phyloP scores from a whole-genome alignment of 1,284 basidiomycete species.

The Nidula niveotomentosa region DNA sequence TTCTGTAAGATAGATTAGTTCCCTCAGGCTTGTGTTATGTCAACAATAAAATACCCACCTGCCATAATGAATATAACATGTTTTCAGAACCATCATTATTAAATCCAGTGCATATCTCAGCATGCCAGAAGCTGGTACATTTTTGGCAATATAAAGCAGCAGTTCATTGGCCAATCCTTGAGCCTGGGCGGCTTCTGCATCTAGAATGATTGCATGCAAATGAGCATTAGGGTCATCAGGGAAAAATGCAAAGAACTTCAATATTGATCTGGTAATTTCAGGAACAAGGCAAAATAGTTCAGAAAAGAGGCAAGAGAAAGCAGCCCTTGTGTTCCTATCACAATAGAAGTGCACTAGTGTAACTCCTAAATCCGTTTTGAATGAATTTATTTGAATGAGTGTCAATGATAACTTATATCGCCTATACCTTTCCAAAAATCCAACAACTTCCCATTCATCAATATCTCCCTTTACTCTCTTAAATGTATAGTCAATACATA shows the following conservation, averaged over 20 bases:
- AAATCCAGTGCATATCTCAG: too few species aligned
- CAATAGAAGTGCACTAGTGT: too few species aligned
- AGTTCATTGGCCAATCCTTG: not conserved
- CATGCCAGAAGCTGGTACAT: too few species aligned
- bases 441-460: not conserved
- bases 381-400: not conserved
- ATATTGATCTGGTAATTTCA: not conserved
- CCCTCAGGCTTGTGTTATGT: too few species aligned
- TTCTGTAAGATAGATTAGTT: too few species aligned
- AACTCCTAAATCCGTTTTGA: not conserved
- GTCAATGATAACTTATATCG: not conserved
- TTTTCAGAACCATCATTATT: too few species aligned
- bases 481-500: not conserved
- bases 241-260: slow-evolving; percentile 1
- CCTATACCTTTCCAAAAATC: too few species aligned
- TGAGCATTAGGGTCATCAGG: not conserved
- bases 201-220: not conserved
- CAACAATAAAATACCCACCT: too few species aligned
- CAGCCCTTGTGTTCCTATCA: too few species aligned
- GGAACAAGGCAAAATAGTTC: not conserved
- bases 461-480: not conserved
- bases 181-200: not conserved
- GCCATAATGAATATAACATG: too few species aligned
- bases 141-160: not conserved
- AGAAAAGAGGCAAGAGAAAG: too few species aligned